Evolutionary conservation across 2,329 filamentous ascomycete species (phyloP).

Genomic region (Fusarium sp.): DNA sequence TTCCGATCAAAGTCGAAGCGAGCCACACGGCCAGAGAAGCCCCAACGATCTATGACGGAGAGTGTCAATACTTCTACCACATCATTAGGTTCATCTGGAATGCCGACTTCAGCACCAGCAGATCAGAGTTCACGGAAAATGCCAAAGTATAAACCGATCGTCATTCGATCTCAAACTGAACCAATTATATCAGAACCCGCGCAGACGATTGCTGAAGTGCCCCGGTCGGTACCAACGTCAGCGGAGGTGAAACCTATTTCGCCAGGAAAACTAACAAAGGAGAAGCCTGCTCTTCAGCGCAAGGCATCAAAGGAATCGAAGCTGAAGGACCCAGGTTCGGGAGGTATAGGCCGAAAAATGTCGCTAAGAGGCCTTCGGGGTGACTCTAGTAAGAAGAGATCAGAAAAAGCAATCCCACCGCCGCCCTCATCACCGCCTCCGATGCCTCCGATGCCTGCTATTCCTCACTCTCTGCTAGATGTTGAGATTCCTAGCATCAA

Average conservation of each 20-base stretch:
- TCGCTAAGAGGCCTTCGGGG: slow-evolving; percentile 38
- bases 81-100: slow-evolving; percentile 24
- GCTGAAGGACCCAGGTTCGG: slow-evolving; percentile 29
- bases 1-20: slow-evolving; percentile 56
- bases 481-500: slow-evolving; percentile 82
- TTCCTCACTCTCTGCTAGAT: slow-evolving; percentile 61
- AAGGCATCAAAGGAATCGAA: slow-evolving; percentile 28
- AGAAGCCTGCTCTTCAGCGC: slow-evolving; percentile 7
- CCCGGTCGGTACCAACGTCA: slow-evolving; percentile 5
- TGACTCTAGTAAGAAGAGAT: slow-evolving; percentile 32
- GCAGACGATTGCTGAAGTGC: slow-evolving; percentile 2
- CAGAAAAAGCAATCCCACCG: slow-evolving; percentile 24
- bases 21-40: slow-evolving; percentile 27
- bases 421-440: slow-evolving; percentile 33
- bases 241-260: slow-evolving; percentile 11
- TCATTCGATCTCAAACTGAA: slow-evolving; percentile 54
- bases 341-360: slow-evolving; percentile 40
- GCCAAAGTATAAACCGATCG: slow-evolving; percentile 54
- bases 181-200: slow-evolving; percentile 35
- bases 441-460: slow-evolving; percentile 27
- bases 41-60: slow-evolving; percentile 38
- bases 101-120: slow-evolving; percentile 9
- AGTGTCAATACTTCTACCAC: slow-evolving; percentile 33
- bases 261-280: slow-evolving; percentile 21
- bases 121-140: slow-evolving; percentile 22